Evolutionary conservation across 148 eudicot genomes (phyloP).

Genomic region (Arbutus unedo): DNA sequence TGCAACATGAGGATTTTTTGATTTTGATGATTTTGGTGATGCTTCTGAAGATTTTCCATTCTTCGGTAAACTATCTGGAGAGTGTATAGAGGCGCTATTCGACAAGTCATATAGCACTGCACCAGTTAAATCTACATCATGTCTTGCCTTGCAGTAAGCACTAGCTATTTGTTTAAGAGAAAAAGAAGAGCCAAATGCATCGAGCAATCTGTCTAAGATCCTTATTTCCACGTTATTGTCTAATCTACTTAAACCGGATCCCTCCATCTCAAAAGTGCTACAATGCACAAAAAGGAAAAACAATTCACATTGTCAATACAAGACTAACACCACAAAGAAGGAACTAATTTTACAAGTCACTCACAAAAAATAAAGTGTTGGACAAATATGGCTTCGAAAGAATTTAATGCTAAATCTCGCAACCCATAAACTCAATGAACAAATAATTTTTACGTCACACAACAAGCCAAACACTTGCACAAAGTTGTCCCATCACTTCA

Average conservation of each 20-base stretch:
- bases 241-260: constrained; percentile 11
- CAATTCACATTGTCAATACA: neutral
- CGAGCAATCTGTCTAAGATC: constrained; percentile 34
- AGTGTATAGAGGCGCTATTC: neutral
- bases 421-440: neutral
- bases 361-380: no score
- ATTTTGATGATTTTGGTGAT: constrained; percentile 13
- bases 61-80: neutral
- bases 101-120: constrained; percentile 21
- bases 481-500: neutral
- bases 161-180: constrained; percentile 42
- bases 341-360: neutral
- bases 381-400: neutral
- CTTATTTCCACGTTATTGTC: constrained; percentile 27
- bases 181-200: constrained; percentile 37
- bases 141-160: constrained; percentile 37
- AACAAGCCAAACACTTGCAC: neutral
- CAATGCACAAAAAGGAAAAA: constrained; percentile 2
- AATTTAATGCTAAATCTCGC: neutral
- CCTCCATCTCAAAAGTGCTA: constrained; percentile 32
- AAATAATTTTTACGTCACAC: neutral
- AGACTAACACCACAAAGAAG: neutral
- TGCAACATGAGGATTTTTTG: constrained; percentile 22
- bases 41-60: constrained; percentile 17
- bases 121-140: constrained; percentile 28